These are phyloP conservation scores for Leccinum arenicola DNA, from an alignment of 768 basidiomycete genomes.

Conservation along the genomic window DNA sequence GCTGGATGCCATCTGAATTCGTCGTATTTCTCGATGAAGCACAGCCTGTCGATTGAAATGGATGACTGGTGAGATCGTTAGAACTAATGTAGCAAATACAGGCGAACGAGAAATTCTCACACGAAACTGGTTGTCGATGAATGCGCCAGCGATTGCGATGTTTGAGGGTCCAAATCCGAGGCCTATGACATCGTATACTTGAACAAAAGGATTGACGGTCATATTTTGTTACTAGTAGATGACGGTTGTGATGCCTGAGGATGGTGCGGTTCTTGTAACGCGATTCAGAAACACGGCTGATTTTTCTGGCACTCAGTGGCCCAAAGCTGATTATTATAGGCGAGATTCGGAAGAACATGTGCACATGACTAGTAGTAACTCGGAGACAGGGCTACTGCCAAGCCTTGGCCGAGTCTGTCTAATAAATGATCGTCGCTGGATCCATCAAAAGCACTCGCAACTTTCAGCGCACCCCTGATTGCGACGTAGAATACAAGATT, in stretches of 20 bases:
- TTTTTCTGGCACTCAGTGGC: neutral
- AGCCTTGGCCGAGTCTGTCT: neutral
- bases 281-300: neutral
- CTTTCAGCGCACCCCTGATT: neutral
- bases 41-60: slow-evolving; percentile 29
- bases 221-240: slow-evolving; percentile 1
- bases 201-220: neutral
- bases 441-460: neutral
- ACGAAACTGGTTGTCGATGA: slow-evolving; percentile 38
- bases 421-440: neutral
- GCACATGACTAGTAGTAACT: neutral
- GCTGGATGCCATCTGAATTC: slow-evolving; percentile 55
- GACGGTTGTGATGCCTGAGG: neutral
- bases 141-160: slow-evolving; percentile 47
- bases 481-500: neutral
- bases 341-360: neutral
- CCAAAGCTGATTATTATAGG: neutral
- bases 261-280: neutral
- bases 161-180: slow-evolving; percentile 55
- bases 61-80: slow-evolving; percentile 9
- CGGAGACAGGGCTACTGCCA: neutral
- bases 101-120: slow-evolving; percentile 8
- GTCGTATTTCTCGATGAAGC: slow-evolving; percentile 49
- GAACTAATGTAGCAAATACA: neutral
- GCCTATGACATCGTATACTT: slow-evolving; percentile 44